A percentile compares a stretch with the other conserved stretches of the same genome.
These are phyloP conservation scores for Kokia cookei DNA, from an alignment of 441 rosid genomes.

Conservation along the genomic window DNA sequence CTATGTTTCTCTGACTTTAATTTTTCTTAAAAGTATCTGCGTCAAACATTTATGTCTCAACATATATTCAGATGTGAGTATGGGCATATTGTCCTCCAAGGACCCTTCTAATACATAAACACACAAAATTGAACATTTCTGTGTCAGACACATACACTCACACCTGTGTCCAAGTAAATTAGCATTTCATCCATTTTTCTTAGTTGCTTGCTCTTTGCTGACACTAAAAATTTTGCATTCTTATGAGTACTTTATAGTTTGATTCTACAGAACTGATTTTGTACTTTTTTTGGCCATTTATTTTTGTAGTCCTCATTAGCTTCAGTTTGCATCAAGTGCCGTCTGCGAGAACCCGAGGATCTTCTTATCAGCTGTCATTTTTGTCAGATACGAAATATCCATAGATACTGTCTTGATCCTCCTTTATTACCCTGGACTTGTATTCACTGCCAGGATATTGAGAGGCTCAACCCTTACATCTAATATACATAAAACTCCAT, in stretches of 20 bases:
- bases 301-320: slow-evolving; percentile 32
- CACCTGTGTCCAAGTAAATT: neutral
- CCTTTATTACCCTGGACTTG: slow-evolving; percentile 83
- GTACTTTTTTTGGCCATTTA: neutral
- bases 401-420: slow-evolving; percentile 86
- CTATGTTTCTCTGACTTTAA: neutral
- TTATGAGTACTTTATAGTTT: neutral
- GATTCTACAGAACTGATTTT: neutral
- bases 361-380: slow-evolving; percentile 64
- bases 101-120: too few species aligned
- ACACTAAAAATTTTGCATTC: neutral
- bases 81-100: neutral
- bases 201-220: neutral
- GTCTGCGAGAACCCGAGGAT: slow-evolving; percentile 67
- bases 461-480: slow-evolving; percentile 4
- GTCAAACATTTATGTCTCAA: neutral
- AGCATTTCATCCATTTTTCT: neutral
- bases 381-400: slow-evolving; percentile 59
- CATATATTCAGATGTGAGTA: neutral
- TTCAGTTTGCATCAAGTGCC: slow-evolving; percentile 57
- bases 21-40: neutral
- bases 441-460: slow-evolving; percentile 75
- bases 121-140: neutral
- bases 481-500: neutral
- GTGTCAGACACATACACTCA: neutral